Evolutionary conservation across 768 basidiomycete genomes (phyloP).

Genomic region (Lyophyllum semitale): DNA sequence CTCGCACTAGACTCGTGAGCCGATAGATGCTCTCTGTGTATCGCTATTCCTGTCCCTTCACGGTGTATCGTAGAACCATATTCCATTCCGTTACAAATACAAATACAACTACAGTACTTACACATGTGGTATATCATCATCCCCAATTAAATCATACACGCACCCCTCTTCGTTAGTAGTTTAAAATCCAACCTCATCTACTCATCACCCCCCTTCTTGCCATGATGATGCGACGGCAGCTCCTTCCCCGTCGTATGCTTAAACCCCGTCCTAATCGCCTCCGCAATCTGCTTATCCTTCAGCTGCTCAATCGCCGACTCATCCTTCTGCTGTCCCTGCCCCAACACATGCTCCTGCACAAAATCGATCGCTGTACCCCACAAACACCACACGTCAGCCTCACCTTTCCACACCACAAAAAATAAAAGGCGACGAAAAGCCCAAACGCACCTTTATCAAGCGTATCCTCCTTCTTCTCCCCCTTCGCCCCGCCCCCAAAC

Average conservation of each 20-base stretch:
- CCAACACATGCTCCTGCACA: background rate
- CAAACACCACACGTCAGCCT: background rate
- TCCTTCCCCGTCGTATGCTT: conserved; percentile 39
- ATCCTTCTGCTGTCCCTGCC: background rate
- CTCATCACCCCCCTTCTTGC: background rate
- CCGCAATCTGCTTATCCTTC: conserved; percentile 45
- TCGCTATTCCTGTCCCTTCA: background rate
- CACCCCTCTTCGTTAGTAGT: background rate
- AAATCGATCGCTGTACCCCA: background rate
- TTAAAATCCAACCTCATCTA: background rate
- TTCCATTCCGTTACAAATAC: background rate
- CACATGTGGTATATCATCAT: background rate
- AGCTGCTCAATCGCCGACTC: conserved; percentile 38
- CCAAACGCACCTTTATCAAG: background rate
- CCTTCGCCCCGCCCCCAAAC: background rate
- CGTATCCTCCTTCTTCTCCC: background rate
- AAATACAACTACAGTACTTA: background rate
- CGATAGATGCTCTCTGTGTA: background rate
- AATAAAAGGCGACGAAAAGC: background rate
- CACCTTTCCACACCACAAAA: background rate
- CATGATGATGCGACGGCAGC: conserved; percentile 24
- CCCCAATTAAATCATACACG: background rate
- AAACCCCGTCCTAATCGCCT: conserved; percentile 34
- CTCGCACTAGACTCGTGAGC: background rate
- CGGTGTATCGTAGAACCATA: no score